Conservation (phyloP, 768 basidiomycete species). For the Phallus indusiatus region DNA sequence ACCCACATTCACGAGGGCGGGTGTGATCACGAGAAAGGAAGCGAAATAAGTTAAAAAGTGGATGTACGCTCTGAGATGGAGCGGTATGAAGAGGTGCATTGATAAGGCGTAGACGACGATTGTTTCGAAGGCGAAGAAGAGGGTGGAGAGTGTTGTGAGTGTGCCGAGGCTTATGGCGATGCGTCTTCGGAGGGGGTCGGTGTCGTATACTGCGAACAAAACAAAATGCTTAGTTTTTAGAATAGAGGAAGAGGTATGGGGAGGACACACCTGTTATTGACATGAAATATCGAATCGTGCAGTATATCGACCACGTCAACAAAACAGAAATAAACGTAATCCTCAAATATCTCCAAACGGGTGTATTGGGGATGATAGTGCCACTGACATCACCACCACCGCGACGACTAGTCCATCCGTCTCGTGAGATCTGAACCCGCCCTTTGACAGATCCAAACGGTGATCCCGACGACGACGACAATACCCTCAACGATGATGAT, state of each 20-base stretch:
- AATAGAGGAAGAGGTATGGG: too few relatives aligned
- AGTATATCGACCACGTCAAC: conserved; percentile 51
- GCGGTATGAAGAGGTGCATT: conserved; percentile 31
- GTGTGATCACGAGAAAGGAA: conserved; percentile 38
- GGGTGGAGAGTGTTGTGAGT: conserved; percentile 32
- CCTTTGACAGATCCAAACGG: too few relatives aligned
- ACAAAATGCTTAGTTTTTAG: not conserved
- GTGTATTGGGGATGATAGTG: too few relatives aligned
- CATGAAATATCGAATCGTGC: conserved; percentile 54
- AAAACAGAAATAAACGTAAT: not conserved
- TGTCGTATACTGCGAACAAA: conserved; percentile 8
- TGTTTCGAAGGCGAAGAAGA: conserved; percentile 23
- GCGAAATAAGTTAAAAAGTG: conserved; percentile 33
- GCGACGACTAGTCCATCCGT: too few relatives aligned
- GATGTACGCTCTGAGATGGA: conserved; percentile 24
- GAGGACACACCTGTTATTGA: conserved; percentile 35
- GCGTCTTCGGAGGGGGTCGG: conserved; percentile 26
- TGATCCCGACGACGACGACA: too few relatives aligned
- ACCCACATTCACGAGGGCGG: conserved; percentile 46
- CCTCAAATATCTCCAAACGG: not conserved
- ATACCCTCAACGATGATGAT: too few relatives aligned
- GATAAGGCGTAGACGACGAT: conserved; percentile 15
- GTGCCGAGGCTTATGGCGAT: conserved; percentile 42
- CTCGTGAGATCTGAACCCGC: too few relatives aligned
- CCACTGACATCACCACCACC: too few relatives aligned